These are phyloP conservation scores for Misopates orontium DNA, from an alignment of 257 asterid species.

Conservation along the genomic window DNA sequence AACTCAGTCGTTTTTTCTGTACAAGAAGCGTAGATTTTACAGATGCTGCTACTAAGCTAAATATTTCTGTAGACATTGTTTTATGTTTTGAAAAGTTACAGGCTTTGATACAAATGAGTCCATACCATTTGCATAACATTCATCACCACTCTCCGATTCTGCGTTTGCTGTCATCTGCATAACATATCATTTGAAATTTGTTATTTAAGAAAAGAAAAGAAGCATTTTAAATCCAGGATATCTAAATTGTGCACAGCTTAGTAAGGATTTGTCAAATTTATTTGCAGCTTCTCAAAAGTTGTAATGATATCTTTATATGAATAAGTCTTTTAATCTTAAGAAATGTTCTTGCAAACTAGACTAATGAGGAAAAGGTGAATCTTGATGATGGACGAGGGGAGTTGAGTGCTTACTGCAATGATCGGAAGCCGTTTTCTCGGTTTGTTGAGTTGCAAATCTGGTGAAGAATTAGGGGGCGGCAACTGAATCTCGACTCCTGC, in stretches of 20 bases:
- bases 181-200: neutral
- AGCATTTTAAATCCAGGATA: no score
- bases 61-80: slow-evolving; percentile 65
- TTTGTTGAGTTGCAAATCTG: slow-evolving; percentile 22
- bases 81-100: slow-evolving; percentile 64
- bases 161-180: slow-evolving; percentile 96
- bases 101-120: slow-evolving; percentile 93
- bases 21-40: slow-evolving; percentile 46
- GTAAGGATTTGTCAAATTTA: no score
- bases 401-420: slow-evolving; percentile 57
- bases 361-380: no score
- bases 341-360: no score
- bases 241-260: no score
- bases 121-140: slow-evolving; percentile 90
- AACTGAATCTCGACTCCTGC: slow-evolving; percentile 63
- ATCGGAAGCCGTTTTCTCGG: slow-evolving; percentile 59
- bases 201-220: no score
- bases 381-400: neutral
- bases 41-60: slow-evolving; percentile 34
- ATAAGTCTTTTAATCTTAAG: no score
- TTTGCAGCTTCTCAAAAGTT: no score
- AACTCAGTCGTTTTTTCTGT: slow-evolving; percentile 52
- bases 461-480: slow-evolving; percentile 38
- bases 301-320: no score
- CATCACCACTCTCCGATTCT: slow-evolving; percentile 81